Percentiles rank a stretch among this genome's conserved stretches.
Evolutionary conservation across 441 rosid species (phyloP).

Genomic region (Brassica balearica): DNA sequence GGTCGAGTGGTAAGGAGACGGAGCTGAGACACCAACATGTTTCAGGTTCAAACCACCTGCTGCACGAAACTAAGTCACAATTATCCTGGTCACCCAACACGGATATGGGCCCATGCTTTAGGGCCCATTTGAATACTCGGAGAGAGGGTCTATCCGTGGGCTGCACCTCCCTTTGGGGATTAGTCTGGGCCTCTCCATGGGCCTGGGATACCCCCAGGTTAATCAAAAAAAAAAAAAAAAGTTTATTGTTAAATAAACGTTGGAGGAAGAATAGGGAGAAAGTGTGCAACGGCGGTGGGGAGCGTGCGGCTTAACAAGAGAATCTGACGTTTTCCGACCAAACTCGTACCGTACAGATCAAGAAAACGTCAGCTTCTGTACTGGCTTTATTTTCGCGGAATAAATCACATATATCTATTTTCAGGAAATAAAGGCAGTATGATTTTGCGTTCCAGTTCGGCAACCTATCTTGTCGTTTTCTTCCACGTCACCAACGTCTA

Average conservation of each 20-base stretch:
- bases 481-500: conserved; percentile 51
- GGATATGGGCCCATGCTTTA: too few species aligned
- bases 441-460: conserved; percentile 70
- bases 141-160: too few species aligned
- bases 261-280: conserved; percentile 49
- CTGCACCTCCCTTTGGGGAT: too few species aligned
- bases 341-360: conserved; percentile 57
- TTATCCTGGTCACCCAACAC: too few species aligned
- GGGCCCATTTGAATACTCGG: too few species aligned
- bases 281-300: conserved; percentile 36
- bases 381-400: neutral
- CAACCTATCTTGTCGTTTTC: conserved; percentile 77
- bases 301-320: conserved; percentile 38
- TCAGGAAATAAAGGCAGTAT: conserved; percentile 45
- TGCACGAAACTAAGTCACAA: too few species aligned
- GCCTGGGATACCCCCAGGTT: too few species aligned
- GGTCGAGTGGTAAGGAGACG: too few species aligned
- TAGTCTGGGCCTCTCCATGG: too few species aligned
- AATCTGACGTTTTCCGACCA: conserved; percentile 16
- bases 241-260: conserved; percentile 14
- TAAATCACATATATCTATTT: neutral
- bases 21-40: too few species aligned
- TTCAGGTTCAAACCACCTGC: too few species aligned
- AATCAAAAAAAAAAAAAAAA: too few species aligned
- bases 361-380: conserved; percentile 55